phyloP scores from a whole-genome alignment of 1,284 basidiomycete species.

The Puccinia triticina region DNA sequence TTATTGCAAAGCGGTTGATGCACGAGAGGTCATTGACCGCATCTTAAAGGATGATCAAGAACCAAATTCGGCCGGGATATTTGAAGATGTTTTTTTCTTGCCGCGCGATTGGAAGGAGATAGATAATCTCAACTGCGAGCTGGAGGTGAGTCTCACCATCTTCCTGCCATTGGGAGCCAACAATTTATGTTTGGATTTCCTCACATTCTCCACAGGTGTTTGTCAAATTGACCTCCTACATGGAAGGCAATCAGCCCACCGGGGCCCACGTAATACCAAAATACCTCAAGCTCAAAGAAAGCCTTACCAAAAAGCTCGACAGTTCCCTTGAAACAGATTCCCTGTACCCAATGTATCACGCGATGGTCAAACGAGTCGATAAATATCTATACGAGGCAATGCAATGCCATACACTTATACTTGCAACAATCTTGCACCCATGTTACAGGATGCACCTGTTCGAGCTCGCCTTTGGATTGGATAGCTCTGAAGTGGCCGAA shows the following conservation, averaged over 20 bases:
- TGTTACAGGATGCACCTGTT: no score
- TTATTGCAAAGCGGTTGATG: not conserved
- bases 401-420: no score
- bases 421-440: no score
- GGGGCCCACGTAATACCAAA: not conserved
- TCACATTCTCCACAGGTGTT: not conserved
- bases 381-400: not conserved
- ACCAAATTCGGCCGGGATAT: not conserved
- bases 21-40: no score
- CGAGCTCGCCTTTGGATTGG: conserved; percentile 1
- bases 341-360: conserved; percentile 7
- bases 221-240: not conserved
- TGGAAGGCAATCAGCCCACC: not conserved
- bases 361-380: not conserved
- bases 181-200: no score
- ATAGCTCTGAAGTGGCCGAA: not conserved
- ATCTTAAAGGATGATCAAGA: not conserved
- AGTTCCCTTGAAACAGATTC: not conserved
- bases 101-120: conserved; percentile 26
- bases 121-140: no score
- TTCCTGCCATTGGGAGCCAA: no score
- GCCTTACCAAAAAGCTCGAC: not conserved
- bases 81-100: not conserved
- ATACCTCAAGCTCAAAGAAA: conserved; percentile 1
- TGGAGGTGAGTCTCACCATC: not conserved